These are phyloP conservation scores for Linaria vulgaris DNA, from an alignment of 257 asterid species.

Conservation along the genomic window DNA sequence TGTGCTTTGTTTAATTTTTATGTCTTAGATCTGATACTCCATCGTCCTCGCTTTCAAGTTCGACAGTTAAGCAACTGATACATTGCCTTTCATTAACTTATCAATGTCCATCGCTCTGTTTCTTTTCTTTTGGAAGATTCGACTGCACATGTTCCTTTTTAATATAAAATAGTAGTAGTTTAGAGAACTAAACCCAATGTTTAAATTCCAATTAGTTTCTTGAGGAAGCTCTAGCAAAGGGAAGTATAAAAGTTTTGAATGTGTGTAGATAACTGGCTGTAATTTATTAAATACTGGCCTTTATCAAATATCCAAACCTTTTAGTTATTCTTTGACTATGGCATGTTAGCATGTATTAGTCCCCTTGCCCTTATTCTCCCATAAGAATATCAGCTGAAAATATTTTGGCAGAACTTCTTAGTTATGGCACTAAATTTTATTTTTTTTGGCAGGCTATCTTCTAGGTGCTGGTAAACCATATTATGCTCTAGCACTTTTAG, in stretches of 20 bases:
- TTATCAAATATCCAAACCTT: neutral
- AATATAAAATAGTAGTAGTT: too few relatives aligned
- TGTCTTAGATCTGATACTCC: too few relatives aligned
- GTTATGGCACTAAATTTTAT: neutral
- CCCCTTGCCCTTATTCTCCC: neutral
- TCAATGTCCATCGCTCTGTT: too few relatives aligned
- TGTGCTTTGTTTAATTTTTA: too few relatives aligned
- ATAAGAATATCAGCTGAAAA: neutral
- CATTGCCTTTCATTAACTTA: too few relatives aligned
- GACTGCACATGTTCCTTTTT: too few relatives aligned
- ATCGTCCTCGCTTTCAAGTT: too few relatives aligned
- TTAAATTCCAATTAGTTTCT: neutral
- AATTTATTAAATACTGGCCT: neutral
- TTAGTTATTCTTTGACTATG: neutral
- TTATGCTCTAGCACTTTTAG: conserved; percentile 82
- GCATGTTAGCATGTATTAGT: neutral
- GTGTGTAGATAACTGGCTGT: neutral
- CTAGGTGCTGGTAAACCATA: conserved; percentile 81
- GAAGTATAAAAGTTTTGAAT: neutral
- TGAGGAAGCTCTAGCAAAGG: neutral
- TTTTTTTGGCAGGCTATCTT: conserved; percentile 75
- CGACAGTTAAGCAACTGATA: too few relatives aligned
- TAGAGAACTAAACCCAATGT: neutral
- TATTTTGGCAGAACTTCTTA: neutral
- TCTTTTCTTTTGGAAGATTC: too few relatives aligned